Evolutionary conservation across 2,329 filamentous ascomycete genomes (phyloP).

Genomic region (Elsinoe ampelina): DNA sequence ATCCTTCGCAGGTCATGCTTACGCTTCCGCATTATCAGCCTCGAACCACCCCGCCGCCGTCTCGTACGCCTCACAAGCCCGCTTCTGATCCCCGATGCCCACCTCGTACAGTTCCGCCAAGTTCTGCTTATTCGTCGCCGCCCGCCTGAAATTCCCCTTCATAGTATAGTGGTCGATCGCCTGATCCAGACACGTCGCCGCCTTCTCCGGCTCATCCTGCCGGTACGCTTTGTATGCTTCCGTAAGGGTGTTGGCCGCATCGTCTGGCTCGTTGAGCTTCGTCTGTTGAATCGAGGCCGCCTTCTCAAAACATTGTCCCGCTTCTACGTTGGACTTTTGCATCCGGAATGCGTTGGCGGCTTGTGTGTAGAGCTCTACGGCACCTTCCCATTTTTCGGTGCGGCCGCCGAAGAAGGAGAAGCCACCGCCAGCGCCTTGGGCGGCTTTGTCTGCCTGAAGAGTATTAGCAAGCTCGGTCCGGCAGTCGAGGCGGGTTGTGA

Average conservation of each 20-base stretch:
- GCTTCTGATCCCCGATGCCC: slow-evolving; percentile 67
- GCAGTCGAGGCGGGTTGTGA: slow-evolving; percentile 1
- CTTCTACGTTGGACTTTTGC: slow-evolving; percentile 75
- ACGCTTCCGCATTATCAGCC: slow-evolving; percentile 74
- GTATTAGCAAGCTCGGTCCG: slow-evolving; percentile 17
- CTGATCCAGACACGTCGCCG: slow-evolving; percentile 66
- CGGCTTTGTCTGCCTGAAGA: slow-evolving; percentile 73
- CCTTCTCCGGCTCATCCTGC: slow-evolving; percentile 74
- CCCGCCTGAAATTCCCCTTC: slow-evolving; percentile 84
- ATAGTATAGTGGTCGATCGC: slow-evolving; percentile 79
- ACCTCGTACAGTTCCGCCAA: slow-evolving; percentile 78
- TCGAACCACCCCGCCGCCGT: slow-evolving; percentile 84
- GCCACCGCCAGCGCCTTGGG: slow-evolving; percentile 63
- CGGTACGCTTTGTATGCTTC: slow-evolving; percentile 95
- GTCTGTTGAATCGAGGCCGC: slow-evolving; percentile 72
- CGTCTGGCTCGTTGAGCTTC: slow-evolving; percentile 82
- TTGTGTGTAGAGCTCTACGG: slow-evolving; percentile 76
- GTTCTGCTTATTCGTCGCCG: slow-evolving; percentile 83
- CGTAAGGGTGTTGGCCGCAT: slow-evolving; percentile 76
- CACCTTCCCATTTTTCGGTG: slow-evolving; percentile 81
- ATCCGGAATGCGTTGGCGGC: slow-evolving; percentile 88
- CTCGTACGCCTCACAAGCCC: slow-evolving; percentile 75
- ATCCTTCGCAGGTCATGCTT: slow-evolving; percentile 30
- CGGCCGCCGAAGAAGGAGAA: slow-evolving; percentile 85
- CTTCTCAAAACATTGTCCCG: slow-evolving; percentile 74